These are phyloP conservation scores for Cercophora scortea DNA, from an alignment of 495 filamentous ascomycete genomes.

Conservation along the genomic window DNA sequence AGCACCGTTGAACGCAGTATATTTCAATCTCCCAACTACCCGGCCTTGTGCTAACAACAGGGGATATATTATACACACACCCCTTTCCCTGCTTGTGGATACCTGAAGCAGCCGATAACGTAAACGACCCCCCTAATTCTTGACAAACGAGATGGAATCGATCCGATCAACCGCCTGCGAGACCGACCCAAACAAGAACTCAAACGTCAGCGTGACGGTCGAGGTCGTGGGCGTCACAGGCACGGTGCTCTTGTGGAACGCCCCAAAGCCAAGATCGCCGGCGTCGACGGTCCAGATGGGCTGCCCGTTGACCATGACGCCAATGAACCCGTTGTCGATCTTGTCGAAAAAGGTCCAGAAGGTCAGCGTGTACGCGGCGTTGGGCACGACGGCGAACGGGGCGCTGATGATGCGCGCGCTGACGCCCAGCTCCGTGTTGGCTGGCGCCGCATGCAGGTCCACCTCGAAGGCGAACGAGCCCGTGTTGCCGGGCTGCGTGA, in stretches of 20 bases:
- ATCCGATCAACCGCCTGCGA: neutral
- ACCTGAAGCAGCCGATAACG: too few relatives aligned
- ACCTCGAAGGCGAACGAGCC: neutral
- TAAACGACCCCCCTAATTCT: neutral
- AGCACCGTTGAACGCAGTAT: too few relatives aligned
- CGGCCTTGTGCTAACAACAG: too few relatives aligned
- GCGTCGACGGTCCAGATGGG: slow-evolving; percentile 6
- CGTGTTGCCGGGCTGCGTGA: neutral
- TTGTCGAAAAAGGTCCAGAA: slow-evolving; percentile 1
- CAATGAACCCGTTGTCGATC: neutral
- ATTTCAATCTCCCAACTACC: too few relatives aligned
- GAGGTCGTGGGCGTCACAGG: neutral
- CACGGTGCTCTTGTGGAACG: neutral
- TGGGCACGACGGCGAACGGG: neutral
- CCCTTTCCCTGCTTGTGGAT: too few relatives aligned
- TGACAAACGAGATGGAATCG: neutral
- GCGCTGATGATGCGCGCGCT: slow-evolving; percentile 5
- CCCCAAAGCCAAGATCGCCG: neutral
- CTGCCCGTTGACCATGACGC: slow-evolving; percentile 2
- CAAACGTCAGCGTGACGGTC: neutral
- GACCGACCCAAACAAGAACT: neutral
- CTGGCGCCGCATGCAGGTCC: neutral
- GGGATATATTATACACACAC: too few relatives aligned
- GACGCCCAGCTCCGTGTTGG: neutral
- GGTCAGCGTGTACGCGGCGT: neutral